Conservation (phyloP, 345 rosid species). For the Ailanthus altissimus region DNA sequence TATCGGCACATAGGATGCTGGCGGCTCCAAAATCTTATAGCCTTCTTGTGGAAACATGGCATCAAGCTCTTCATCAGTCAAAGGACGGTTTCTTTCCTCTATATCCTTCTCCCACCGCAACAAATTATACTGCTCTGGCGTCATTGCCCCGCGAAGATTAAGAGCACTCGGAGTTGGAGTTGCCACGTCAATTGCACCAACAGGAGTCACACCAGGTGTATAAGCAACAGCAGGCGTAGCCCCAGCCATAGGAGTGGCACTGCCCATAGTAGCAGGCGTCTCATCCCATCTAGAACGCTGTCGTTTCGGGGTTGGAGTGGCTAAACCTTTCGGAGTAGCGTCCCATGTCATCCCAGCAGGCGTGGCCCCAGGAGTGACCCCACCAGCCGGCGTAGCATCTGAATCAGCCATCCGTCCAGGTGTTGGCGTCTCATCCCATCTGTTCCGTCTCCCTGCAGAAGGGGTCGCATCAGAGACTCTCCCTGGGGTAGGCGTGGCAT, state of each 20-base stretch:
- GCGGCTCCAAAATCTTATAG: slow-evolving; percentile 90
- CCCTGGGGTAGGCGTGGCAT: slow-evolving; percentile 87
- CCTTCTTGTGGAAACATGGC: slow-evolving; percentile 94
- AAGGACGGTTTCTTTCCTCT: slow-evolving; percentile 93
- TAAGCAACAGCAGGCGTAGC: slow-evolving; percentile 78
- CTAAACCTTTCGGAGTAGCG: slow-evolving; percentile 85
- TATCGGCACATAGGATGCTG: slow-evolving; percentile 91
- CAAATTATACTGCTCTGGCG: slow-evolving; percentile 90
- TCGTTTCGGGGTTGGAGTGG: slow-evolving; percentile 84
- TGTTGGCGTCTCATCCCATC: slow-evolving; percentile 99
- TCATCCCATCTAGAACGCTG: slow-evolving; percentile 99
- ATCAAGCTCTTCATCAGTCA: slow-evolving; percentile 97
- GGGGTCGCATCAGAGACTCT: slow-evolving; percentile 83
- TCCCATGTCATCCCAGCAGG: slow-evolving; percentile 98
- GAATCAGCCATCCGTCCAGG: slow-evolving; percentile 90
- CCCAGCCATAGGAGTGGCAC: slow-evolving; percentile 92
- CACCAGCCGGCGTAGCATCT: slow-evolving; percentile 87
- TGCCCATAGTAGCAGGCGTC: slow-evolving; percentile 96
- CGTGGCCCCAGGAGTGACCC: slow-evolving; percentile 89
- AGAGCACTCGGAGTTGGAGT: slow-evolving; percentile 85
- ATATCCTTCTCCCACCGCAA: slow-evolving; percentile 99
- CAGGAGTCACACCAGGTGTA: slow-evolving; percentile 93
- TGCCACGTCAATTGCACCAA: slow-evolving; percentile 81
- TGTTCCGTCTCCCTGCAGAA: slow-evolving; percentile 68
- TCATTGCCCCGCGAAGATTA: slow-evolving; percentile 68